Base-by-base conservation (phyloP, 192 early-diverging fungal species). In the Podila minutissima region DNA sequence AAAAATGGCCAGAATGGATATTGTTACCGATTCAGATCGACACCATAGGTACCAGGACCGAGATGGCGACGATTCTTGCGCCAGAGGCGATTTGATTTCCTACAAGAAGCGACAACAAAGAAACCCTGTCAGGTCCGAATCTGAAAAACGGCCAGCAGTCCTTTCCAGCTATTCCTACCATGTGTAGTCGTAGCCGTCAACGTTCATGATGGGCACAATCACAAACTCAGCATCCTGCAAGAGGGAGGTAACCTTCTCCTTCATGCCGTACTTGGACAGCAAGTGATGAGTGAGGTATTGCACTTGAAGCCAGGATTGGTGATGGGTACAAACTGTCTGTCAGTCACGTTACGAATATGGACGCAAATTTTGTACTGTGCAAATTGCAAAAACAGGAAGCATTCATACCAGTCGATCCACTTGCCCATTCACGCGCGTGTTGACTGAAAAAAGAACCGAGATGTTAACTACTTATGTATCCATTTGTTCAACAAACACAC, bases 371-470 rank as follows among this genome's bases (percentile, higher is more conserved):
- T 46, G 3, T 17, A 9, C 38, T 12, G 12, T 41, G 12, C 38
- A 46, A 15, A 46, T 46, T 8, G 1, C 41, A 46, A 46, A 46
- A 17, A 15, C 0, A 15, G 8, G 13, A 12, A 46, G 53, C 3
- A 10, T 19, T 46, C 41, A 57, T 20, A 86, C 85, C 57, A n/a
- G 77, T 81, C 0, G 71, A 73, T 50, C 77, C 77, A 33, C 78
- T 74, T 53, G 89, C 86, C 89, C 89, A 91, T 41, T 91, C 89
- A 15, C 89, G 86, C 7, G 89, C 89, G 77, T 91, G 89, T 15
- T 81, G 77, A 59, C 77, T 81, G 33, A 33, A 33, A 33, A 33
- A 33, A 4, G 33, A 33, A 33, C 5, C 33, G 33, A 33, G 33
- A 33, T 33, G 38, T 41, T 41, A 41, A 3, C 1, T 41, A 41